A percentile compares a stretch with the other conserved stretches of the same genome.
These are phyloP conservation scores for Neurospora sp. DNA, from an alignment of 495 filamentous ascomycete species.

Conservation along the genomic window DNA sequence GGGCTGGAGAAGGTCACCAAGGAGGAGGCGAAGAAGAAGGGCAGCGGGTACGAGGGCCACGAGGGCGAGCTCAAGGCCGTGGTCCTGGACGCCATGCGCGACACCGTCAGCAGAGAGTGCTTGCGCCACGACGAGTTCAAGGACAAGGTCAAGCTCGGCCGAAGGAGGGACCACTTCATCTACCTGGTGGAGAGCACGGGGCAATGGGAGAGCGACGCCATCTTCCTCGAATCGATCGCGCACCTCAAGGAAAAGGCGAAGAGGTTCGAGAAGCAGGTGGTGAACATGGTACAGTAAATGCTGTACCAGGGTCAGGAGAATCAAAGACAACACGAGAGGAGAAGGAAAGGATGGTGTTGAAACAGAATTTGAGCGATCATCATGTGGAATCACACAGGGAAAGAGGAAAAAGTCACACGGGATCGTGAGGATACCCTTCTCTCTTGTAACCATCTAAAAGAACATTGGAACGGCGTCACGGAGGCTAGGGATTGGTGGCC, in stretches of 20 bases:
- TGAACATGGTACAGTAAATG: conserved; percentile 35
- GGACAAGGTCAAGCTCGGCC: conserved; percentile 85
- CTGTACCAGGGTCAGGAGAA: background rate
- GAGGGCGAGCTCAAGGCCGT: conserved; percentile 73
- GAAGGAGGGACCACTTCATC: conserved; percentile 91
- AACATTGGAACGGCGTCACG: conserved; percentile 21
- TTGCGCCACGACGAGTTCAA: conserved; percentile 88
- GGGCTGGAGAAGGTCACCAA: conserved; percentile 60
- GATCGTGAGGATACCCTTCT: conserved; percentile 7
- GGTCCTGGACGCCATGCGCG: conserved; percentile 69
- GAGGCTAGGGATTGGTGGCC: conserved; percentile 6
- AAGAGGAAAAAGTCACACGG: background rate
- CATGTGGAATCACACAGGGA: background rate
- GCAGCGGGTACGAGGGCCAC: conserved; percentile 62
- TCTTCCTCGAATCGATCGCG: conserved; percentile 82
- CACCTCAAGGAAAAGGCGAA: conserved; percentile 66
- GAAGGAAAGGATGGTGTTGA: background rate
- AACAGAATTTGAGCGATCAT: background rate
- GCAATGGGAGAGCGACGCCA: conserved; percentile 79
- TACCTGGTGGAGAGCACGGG: conserved; percentile 91
- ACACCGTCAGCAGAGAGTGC: conserved; percentile 90
- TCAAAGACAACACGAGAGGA: background rate
- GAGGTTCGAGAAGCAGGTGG: conserved; percentile 33
- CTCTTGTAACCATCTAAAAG: conserved; percentile 4
- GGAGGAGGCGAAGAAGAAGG: conserved; percentile 49